These are phyloP conservation scores for Phytophthora tentaculata DNA, from an alignment of 352 stramenopile genomes.

Conservation along the genomic window DNA sequence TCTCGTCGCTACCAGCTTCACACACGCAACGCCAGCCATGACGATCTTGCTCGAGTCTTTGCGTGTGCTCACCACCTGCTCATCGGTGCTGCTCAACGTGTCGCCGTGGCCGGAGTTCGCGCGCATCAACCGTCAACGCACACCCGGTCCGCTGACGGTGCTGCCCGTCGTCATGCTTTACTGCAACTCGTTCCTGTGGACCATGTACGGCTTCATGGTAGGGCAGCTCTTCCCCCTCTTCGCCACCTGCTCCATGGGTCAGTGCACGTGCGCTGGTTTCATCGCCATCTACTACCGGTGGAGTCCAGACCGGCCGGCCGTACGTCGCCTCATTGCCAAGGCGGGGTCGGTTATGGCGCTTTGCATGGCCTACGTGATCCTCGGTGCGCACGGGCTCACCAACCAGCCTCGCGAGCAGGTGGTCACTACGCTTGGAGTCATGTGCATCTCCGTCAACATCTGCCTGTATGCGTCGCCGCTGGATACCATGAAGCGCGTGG, in stretches of 20 bases:
- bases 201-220: constrained; percentile 54
- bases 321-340: constrained; percentile 28
- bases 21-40: constrained; percentile 25
- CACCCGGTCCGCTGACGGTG: constrained; percentile 39
- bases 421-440: constrained; percentile 37
- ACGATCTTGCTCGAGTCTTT: constrained; percentile 41
- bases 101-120: constrained; percentile 47
- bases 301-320: constrained; percentile 33
- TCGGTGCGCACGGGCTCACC: constrained; percentile 29
- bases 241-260: constrained; percentile 41
- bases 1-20: not conserved
- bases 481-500: constrained; percentile 49
- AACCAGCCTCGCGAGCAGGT: constrained; percentile 42
- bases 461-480: constrained; percentile 55
- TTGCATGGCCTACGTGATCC: constrained; percentile 38
- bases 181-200: constrained; percentile 48
- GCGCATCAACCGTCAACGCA: constrained; percentile 44
- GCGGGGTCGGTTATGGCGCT: constrained; percentile 32
- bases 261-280: constrained; percentile 41
- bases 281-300: constrained; percentile 48
- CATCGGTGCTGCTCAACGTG: constrained; percentile 42
- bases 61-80: constrained; percentile 40
- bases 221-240: constrained; percentile 53
- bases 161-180: constrained; percentile 48
- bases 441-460: constrained; percentile 50